Evolutionary conservation across 371 early-diverging fungal genomes (phyloP).

Genomic region (Rhizomucor miehei): DNA sequence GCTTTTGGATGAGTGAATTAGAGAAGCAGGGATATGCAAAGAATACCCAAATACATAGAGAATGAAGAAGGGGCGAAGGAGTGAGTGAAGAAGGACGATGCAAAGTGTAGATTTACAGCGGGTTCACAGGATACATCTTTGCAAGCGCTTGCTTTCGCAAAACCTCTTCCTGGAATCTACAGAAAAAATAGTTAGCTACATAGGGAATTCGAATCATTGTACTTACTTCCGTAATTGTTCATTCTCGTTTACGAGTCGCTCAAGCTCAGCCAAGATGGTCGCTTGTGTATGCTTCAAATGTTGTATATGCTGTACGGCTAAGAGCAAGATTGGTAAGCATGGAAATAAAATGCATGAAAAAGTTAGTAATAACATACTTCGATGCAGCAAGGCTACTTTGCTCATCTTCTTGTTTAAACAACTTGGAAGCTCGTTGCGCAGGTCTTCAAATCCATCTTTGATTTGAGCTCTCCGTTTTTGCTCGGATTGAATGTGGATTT

Average conservation of each 20-base stretch:
- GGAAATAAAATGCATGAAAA: no score
- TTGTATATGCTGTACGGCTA: constrained; percentile 48
- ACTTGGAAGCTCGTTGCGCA: constrained; percentile 50
- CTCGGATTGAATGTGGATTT: constrained; percentile 61
- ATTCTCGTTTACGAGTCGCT: constrained; percentile 40
- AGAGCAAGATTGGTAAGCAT: background rate
- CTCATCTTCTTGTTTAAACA: constrained; percentile 56
- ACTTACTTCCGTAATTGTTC: constrained; percentile 47
- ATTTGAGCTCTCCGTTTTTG: constrained; percentile 60
- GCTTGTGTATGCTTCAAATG: constrained; percentile 44
- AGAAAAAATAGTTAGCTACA: background rate
- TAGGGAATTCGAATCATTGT: no score
- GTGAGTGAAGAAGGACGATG: constrained; percentile 5
- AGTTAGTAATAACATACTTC: constrained; percentile 27
- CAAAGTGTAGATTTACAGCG: constrained; percentile 8
- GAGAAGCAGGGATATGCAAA: background rate
- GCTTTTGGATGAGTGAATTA: background rate
- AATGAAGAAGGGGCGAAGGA: background rate
- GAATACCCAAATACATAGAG: background rate
- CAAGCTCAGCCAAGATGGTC: constrained; percentile 41
- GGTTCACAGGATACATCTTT: constrained; percentile 20
- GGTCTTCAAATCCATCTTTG: constrained; percentile 59
- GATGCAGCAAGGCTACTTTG: constrained; percentile 51
- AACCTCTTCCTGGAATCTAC: constrained; percentile 24
- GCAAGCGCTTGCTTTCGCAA: constrained; percentile 22